These are phyloP conservation scores for Penicillium nucicola DNA, from an alignment of 495 filamentous ascomycete genomes.

Conservation along the genomic window DNA sequence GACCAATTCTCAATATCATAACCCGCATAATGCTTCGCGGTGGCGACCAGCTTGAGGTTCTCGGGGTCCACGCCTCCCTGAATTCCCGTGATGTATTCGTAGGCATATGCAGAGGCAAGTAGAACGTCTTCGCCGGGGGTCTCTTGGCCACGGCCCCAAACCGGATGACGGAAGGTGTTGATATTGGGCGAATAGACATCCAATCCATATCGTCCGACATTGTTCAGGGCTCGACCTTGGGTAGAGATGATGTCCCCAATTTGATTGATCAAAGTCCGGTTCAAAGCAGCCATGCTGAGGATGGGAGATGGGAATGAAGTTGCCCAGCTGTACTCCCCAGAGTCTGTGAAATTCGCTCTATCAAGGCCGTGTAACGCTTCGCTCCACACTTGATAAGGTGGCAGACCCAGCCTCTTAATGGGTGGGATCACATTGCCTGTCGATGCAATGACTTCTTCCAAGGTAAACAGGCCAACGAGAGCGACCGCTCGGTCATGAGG, in stretches of 20 bases:
- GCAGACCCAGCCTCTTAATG: conserved; percentile 55
- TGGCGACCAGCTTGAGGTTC: conserved; percentile 55
- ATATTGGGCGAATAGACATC: conserved; percentile 69
- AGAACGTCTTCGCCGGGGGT: conserved; percentile 62
- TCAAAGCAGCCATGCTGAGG: conserved; percentile 56
- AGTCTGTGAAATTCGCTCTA: conserved; percentile 47
- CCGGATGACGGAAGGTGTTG: conserved; percentile 61
- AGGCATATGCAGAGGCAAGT: conserved; percentile 51
- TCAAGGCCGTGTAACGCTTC: conserved; percentile 59
- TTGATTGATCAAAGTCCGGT: conserved; percentile 55
- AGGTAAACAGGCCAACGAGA: conserved; percentile 40
- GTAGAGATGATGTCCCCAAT: conserved; percentile 57
- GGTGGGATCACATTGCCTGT: conserved; percentile 53
- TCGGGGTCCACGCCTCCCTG: conserved; percentile 50
- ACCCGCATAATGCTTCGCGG: conserved; percentile 62
- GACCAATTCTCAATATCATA: conserved; percentile 65
- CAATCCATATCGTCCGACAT: conserved; percentile 53
- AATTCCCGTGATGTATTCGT: conserved; percentile 57
- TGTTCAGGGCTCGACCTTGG: conserved; percentile 67
- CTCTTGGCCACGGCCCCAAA: conserved; percentile 62
- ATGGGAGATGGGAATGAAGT: conserved; percentile 64
- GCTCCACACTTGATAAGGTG: conserved; percentile 38
- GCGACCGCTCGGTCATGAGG: conserved; percentile 46
- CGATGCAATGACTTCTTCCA: conserved; percentile 57
- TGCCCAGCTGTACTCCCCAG: conserved; percentile 53